phyloP scores from a whole-genome alignment of 1,284 basidiomycete genomes.

The Fomitopsis palustris region DNA sequence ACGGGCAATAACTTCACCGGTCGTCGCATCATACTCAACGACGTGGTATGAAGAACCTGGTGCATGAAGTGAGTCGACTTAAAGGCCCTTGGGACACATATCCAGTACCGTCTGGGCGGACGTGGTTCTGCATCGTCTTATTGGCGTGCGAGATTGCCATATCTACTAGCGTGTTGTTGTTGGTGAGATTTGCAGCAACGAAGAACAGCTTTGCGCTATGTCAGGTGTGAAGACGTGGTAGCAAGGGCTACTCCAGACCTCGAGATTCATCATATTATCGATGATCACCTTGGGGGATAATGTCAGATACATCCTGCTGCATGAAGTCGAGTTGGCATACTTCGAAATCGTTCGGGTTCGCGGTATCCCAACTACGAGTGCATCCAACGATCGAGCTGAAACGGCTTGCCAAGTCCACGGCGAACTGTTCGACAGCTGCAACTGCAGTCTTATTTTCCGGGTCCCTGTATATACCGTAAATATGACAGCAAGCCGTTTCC shows the following conservation, averaged over 20 bases:
- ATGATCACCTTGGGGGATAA: constrained; percentile 51
- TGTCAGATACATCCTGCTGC: background rate
- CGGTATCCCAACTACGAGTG: constrained; percentile 52
- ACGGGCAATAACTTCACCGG: constrained; percentile 52
- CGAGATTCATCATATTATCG: constrained; percentile 78
- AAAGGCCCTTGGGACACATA: background rate
- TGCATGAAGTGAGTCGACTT: background rate
- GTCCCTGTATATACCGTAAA: constrained; percentile 25
- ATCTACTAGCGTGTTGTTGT: constrained; percentile 51
- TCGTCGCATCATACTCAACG: constrained; percentile 62
- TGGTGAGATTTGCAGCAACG: constrained; percentile 49
- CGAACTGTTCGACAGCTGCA: constrained; percentile 36
- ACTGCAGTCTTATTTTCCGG: constrained; percentile 35
- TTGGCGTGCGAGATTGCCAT: constrained; percentile 65
- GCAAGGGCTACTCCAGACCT: constrained; percentile 28
- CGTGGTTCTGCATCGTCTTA: constrained; percentile 63
- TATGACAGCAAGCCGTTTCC: background rate
- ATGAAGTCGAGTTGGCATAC: constrained; percentile 21
- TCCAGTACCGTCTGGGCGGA: constrained; percentile 51
- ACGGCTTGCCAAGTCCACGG: constrained; percentile 34
- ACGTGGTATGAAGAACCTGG: constrained; percentile 64
- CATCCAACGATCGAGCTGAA: constrained; percentile 42
- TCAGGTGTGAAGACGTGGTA: background rate
- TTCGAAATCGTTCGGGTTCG: constrained; percentile 53
- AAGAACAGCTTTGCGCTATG: constrained; percentile 41